Conservation (phyloP, 106 monocot species). For the Phalaenopsis aphrodite region DNA sequence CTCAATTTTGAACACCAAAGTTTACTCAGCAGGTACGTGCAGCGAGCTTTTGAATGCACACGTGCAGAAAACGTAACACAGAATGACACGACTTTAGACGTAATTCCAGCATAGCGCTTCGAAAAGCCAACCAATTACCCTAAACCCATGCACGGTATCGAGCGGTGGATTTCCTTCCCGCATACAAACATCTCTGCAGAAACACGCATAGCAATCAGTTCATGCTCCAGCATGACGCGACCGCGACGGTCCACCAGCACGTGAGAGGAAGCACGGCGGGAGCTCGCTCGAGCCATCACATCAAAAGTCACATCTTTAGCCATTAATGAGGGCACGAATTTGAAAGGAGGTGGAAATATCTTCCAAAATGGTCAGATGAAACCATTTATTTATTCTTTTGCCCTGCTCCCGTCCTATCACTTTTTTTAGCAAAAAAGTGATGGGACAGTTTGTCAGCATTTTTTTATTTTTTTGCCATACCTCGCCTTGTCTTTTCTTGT, state of each 20-base stretch:
- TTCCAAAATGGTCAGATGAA: background rate
- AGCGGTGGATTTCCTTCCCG: background rate
- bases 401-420: background rate
- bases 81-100: too few relatives aligned
- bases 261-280: constrained; percentile 3
- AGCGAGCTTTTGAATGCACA: too few relatives aligned
- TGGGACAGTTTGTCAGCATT: background rate
- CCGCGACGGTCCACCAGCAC: constrained; percentile 2
- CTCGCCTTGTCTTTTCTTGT: background rate
- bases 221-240: background rate
- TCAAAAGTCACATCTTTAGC: constrained; percentile 4
- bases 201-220: background rate
- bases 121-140: background rate
- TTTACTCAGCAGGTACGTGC: too few relatives aligned
- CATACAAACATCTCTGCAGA: background rate
- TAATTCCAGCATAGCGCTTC: background rate
- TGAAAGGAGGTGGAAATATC: background rate
- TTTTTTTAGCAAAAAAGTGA: constrained; percentile 1
- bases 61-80: too few relatives aligned
- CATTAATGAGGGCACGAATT: background rate
- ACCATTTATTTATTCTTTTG: background rate
- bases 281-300: constrained; percentile 8
- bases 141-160: background rate
- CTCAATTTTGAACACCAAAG: too few relatives aligned
- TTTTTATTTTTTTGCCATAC: background rate